Conservation (phyloP, 225 moss, liverwort and hornwort species). For the Marchantia paleacea region DNA sequence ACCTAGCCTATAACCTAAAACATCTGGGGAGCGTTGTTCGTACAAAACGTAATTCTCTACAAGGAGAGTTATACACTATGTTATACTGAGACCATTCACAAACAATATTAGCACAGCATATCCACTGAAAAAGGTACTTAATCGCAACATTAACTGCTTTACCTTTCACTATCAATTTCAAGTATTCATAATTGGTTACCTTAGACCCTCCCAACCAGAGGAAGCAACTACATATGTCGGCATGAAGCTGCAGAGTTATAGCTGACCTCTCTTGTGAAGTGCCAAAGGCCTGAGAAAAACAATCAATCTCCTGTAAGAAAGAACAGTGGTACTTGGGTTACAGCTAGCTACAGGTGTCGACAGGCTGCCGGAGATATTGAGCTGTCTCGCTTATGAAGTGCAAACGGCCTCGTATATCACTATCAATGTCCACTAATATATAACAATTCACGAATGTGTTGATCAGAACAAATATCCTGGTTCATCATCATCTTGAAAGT, state of each 20-base stretch:
- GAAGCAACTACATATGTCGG: slow-evolving; percentile 23
- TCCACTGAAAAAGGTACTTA: too few relatives aligned
- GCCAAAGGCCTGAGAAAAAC: slow-evolving; percentile 22
- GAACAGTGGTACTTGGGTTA: background rate
- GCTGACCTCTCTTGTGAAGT: slow-evolving; percentile 17
- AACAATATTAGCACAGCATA: background rate
- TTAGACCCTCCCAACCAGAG: background rate
- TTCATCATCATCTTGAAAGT: slow-evolving; percentile 13
- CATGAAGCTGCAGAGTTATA: slow-evolving; percentile 21
- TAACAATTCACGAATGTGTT: background rate
- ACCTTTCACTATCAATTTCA: background rate
- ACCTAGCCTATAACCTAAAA: background rate
- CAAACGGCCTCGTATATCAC: background rate
- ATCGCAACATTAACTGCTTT: background rate
- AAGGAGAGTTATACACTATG: background rate
- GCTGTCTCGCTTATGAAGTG: background rate
- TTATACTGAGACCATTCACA: background rate
- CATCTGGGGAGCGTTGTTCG: background rate
- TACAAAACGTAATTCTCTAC: background rate
- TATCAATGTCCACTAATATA: background rate
- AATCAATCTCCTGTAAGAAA: slow-evolving; percentile 17
- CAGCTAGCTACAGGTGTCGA: background rate
- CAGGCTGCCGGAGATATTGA: background rate
- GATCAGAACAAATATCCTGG: slow-evolving; percentile 20
- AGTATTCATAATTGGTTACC: background rate